Evolutionary conservation across 2,329 filamentous ascomycete genomes (phyloP).

Genomic region (Graphiopsis chlorocephala): DNA sequence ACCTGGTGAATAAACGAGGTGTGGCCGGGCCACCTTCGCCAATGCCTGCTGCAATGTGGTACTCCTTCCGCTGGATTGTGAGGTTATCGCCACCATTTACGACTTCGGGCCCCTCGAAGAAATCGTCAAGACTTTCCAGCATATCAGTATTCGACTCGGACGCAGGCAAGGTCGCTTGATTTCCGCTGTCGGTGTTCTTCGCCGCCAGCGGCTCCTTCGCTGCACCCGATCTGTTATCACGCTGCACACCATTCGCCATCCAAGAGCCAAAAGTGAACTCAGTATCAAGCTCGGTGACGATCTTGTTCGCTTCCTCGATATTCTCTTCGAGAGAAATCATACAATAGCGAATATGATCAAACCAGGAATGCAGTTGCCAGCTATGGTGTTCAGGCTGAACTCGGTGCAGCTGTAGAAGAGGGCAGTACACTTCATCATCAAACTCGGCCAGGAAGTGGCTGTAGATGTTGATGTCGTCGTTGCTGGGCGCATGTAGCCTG

Average conservation of each 20-base stretch:
- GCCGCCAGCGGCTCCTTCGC: neutral
- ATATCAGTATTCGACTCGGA: neutral
- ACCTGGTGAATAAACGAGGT: conserved; percentile 29
- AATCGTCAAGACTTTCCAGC: neutral
- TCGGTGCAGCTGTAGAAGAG: conserved; percentile 3
- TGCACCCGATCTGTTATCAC: neutral
- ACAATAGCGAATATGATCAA: neutral
- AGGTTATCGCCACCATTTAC: neutral
- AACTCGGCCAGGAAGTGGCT: conserved; percentile 8
- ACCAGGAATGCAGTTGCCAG: neutral
- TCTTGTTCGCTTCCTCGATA: conserved; percentile 12
- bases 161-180: neutral
- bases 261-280: conserved; percentile 18
- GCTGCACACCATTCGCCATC: neutral
- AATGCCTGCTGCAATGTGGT: conserved; percentile 8
- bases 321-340: neutral
- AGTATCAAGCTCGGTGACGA: conserved; percentile 18
- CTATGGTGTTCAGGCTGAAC: neutral
- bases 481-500: conserved; percentile 8
- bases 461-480: conserved; percentile 6
- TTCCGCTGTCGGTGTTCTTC: neutral
- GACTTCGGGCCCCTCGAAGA: neutral
- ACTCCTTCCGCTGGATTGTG: neutral
- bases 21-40: conserved; percentile 14
- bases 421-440: conserved; percentile 9